phyloP scores from a whole-genome alignment of 768 basidiomycete species.

The Royoungia palumana region DNA sequence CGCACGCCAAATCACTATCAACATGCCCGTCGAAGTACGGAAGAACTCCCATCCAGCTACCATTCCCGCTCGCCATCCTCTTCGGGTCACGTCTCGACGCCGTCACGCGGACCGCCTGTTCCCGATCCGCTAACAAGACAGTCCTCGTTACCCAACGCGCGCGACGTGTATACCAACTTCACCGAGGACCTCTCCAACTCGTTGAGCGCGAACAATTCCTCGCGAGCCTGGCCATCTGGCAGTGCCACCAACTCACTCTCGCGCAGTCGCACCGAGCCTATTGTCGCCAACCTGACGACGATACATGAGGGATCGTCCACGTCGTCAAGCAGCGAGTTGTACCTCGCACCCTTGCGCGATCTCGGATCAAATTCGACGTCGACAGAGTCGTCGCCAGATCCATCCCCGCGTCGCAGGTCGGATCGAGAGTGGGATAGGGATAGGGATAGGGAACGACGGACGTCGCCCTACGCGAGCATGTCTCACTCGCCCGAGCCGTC shows the following conservation, averaged over 20 bases:
- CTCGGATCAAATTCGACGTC: constrained; percentile 8
- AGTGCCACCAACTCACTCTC: constrained; percentile 7
- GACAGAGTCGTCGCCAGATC: constrained; percentile 24
- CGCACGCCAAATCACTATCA: constrained; percentile 66
- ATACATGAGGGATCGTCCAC: constrained; percentile 26
- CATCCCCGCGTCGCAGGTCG: constrained; percentile 26
- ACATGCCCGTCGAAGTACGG: constrained; percentile 22
- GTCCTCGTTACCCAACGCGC: constrained; percentile 23
- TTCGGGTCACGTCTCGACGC: constrained; percentile 9
- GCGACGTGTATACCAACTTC: constrained; percentile 21
- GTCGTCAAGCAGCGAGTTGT: constrained; percentile 26
- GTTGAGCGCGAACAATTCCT: constrained; percentile 16
- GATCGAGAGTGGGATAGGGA: no score
- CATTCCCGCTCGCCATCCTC: constrained; percentile 27
- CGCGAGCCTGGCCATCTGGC: constrained; percentile 13
- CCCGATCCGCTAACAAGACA: constrained; percentile 24
- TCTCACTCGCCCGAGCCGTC: constrained; percentile 26
- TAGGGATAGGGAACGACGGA: constrained; percentile 8
- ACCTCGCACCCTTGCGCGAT: constrained; percentile 22
- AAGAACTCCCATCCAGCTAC: constrained; percentile 18
- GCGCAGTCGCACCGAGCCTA: constrained; percentile 31
- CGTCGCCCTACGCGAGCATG: constrained; percentile 19
- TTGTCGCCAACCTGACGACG: constrained; percentile 23
- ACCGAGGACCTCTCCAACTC: constrained; percentile 26
- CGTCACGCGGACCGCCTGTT: constrained; percentile 18